Evolutionary conservation across 1,139 yeast species (phyloP), one percentile per base, ranked within the genome.

Genomic region (Magnusiomyces ingens): DNA sequence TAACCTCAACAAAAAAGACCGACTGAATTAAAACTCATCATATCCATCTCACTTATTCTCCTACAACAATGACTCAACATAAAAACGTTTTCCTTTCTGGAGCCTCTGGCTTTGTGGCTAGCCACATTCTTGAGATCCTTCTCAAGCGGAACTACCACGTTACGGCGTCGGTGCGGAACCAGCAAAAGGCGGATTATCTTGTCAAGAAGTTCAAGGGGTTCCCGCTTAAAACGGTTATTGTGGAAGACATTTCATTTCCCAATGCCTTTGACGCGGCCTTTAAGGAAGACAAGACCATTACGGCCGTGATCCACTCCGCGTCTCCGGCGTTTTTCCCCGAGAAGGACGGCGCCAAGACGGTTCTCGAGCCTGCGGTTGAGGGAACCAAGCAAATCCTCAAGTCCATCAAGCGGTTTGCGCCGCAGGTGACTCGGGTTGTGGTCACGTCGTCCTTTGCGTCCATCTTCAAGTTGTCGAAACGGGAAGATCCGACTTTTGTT

Each of bases 81-180:
- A 48, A 52, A 18, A 50, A 51, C 59, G 77, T 78, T 38, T 72
- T 80, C 35, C 73, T 81, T 36, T 75, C 84, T 2, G 86, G 85
- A 2, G 82, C 81, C 13, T 74, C 81, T 15, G 85, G 85, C 17
- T 81, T 75, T 61, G 75, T 81, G 55, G 84, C 84, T 19, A 76
- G 78, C 52, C 82, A 80, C 60, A 73, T 78, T 17, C 71, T 74
- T 47, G 62, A 70, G 49, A 62, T 59, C 36, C 64, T 70, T 38
- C 59, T 70, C 45, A 55, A 59, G 48, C 62, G 65, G 49, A 78
- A 76, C 17, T 79, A 77, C 64, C 64, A 66, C 1, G 87, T 84
- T 3, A 71, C 82, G 19, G 86, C 85, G 8, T 75, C 84, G 1
- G 87, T 79, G 2, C 72, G 89, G 63, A 70, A 80, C 1, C 71